These are phyloP conservation scores for Saccharum officinarum DNA, from an alignment of 176 grass and related monocot genomes.

Conservation along the genomic window DNA sequence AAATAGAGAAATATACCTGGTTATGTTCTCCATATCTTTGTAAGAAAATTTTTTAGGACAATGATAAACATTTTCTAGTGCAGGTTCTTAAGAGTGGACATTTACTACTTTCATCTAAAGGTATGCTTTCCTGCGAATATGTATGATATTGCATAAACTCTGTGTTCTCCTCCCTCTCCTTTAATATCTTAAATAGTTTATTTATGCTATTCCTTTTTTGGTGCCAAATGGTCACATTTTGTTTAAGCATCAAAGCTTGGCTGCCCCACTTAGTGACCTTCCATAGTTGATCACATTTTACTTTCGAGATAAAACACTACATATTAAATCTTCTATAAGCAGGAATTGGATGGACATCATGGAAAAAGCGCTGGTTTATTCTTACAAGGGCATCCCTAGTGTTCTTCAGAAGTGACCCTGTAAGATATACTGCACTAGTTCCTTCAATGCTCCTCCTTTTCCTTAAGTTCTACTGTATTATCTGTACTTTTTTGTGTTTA, in stretches of 20 bases:
- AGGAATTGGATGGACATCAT: constrained; percentile 98
- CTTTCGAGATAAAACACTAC: constrained; percentile 22
- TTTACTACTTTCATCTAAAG: constrained; percentile 93
- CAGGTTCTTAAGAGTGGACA: constrained; percentile 92
- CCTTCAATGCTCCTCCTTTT: constrained; percentile 8
- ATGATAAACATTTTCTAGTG: constrained; percentile 34
- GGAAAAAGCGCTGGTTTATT: constrained; percentile 99
- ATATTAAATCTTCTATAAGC: constrained; percentile 37
- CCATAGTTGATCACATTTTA: constrained; percentile 4
- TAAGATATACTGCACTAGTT: constrained; percentile 53
- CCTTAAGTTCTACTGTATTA: constrained; percentile 2
- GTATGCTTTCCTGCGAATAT: constrained; percentile 42
- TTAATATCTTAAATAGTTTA: background rate
- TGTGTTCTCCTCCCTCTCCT: background rate
- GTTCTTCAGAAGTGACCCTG: constrained; percentile 89
- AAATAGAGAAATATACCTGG: background rate
- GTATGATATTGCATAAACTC: background rate
- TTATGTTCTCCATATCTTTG: background rate
- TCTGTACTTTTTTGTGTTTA: constrained; percentile 18
- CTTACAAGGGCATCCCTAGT: constrained; percentile 92
- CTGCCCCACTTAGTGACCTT: background rate
- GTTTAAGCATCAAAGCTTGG: background rate
- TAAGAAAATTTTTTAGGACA: background rate
- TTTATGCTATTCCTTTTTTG: background rate
- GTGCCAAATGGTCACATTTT: background rate